Evolutionary conservation across 768 basidiomycete genomes (phyloP).

Genomic region (Lentinula aciculospora): DNA sequence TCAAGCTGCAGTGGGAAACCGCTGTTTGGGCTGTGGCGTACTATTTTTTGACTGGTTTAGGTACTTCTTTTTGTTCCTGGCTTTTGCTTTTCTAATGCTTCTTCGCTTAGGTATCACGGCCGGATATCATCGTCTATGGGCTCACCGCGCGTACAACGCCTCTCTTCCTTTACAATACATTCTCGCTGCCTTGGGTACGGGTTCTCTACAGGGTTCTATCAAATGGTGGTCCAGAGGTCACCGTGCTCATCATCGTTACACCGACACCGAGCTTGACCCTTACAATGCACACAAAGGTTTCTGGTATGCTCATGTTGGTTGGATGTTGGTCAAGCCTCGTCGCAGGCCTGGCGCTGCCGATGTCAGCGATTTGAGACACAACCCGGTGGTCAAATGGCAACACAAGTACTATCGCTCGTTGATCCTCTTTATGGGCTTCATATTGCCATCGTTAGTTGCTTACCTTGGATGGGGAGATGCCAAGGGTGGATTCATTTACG

Average conservation of each 20-base stretch:
- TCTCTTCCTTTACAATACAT: constrained; percentile 78
- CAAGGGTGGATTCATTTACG: constrained; percentile 81
- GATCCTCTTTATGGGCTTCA: constrained; percentile 63
- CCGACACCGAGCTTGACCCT: constrained; percentile 94
- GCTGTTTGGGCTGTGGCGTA: constrained; percentile 59
- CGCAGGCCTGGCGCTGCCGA: constrained; percentile 88
- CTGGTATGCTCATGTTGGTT: constrained; percentile 81
- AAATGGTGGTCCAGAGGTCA: constrained; percentile 96
- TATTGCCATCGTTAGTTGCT: constrained; percentile 72
- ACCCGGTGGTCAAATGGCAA: constrained; percentile 80
- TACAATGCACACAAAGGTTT: constrained; percentile 92
- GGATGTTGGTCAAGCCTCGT: constrained; percentile 92
- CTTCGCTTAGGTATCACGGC: constrained; percentile 77
- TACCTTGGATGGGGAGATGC: constrained; percentile 85
- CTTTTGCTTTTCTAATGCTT: constrained; percentile 23
- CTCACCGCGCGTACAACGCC: constrained; percentile 94
- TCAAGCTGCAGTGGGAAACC: constrained; percentile 60
- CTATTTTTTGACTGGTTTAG: constrained; percentile 74
- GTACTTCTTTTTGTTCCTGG: constrained; percentile 32
- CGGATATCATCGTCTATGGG: constrained; percentile 97
- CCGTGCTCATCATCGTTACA: constrained; percentile 95
- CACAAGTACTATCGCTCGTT: constrained; percentile 73
- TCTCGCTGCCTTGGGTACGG: constrained; percentile 81
- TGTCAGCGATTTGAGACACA: constrained; percentile 79
- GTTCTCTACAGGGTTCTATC: constrained; percentile 95